phyloP scores from a whole-genome alignment of 306 rosid species.

The Castanea crenata region DNA sequence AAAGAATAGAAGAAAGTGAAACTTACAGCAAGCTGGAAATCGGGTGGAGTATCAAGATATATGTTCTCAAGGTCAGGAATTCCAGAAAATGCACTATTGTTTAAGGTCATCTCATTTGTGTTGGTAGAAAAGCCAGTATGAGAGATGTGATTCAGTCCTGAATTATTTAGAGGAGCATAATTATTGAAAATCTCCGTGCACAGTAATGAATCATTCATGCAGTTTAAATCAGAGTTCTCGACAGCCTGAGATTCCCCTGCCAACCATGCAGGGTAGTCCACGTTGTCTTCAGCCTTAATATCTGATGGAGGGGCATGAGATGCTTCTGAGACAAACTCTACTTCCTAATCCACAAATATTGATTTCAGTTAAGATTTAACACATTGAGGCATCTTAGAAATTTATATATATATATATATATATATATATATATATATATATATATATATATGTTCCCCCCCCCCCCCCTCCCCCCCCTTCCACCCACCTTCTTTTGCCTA shows the following conservation, averaged over 20 bases:
- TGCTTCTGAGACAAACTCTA: constrained; percentile 21
- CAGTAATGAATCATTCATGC: constrained; percentile 54
- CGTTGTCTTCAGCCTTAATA: constrained; percentile 24
- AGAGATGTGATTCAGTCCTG: constrained; percentile 24
- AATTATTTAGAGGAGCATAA: constrained; percentile 20
- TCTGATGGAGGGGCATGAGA: constrained; percentile 26
- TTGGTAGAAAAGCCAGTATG: constrained; percentile 11
- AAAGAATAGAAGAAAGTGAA: constrained; percentile 9
- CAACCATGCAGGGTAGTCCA: constrained; percentile 44
- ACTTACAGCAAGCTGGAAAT: constrained; percentile 70
- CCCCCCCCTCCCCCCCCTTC: too few species aligned
- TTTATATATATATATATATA: not conserved
- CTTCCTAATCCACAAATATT: constrained; percentile 42
- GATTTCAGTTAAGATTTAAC: constrained; percentile 16
- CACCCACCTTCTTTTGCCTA: not conserved
- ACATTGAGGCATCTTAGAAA: not conserved
- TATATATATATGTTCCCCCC: not conserved
- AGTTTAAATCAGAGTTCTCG: constrained; percentile 34
- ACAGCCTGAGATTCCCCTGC: constrained; percentile 74
- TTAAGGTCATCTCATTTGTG: constrained; percentile 16
- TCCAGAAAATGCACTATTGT: constrained; percentile 34
- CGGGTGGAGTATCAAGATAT: constrained; percentile 73
- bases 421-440: too few species aligned
- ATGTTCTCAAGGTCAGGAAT: constrained; percentile 58
- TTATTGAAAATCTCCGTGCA: constrained; percentile 66